Base-by-base conservation (phyloP, 208 protist species). In the Angomonas ambiguus region DNA sequence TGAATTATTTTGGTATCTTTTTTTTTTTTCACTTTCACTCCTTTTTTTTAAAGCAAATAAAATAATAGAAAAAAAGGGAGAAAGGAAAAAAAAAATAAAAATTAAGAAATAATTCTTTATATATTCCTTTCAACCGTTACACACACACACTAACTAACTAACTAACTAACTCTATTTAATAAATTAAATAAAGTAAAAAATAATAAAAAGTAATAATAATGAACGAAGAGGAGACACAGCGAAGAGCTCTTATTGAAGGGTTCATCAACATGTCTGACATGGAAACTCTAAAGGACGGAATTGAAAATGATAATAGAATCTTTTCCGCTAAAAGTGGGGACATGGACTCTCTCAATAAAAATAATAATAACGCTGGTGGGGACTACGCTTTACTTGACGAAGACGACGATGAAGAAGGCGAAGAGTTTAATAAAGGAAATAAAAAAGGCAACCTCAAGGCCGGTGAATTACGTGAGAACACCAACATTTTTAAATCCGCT, bases 401-500 rank as follows among this genome's bases (percentile, higher is more conserved):
- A n/a, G 62, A 58, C 34, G 65, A 65, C 33, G 38, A 41, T n/a
- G 53, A 51, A 45, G 61, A 64, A 13, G 76, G 76, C 24, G 80
- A 77, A 60, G 60, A 79, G 1, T n/a, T n/a, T n/a, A n/a, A n/a
- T n/a, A n/a, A n/a, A n/a, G 76, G 77, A 22, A 66, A 77, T 41
- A 74, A 85, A 45, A 76, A 70, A 16, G 64, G 16, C 8, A 27
- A 59, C 32, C 45, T 41, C 22, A 48, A 0, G 18, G 69, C 58
- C 2, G 76, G 72, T 25, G 72, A 86, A 65, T 51, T 86, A 20
- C 72, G 74, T 49, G 76, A 82, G 64, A 86, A 86, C 76, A 80
- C 80, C 2, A 86, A 82, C 70, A 79, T 86, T 48, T 80, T 63
- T 69, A 86, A 86, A 65, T 80, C 82, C 30, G 82, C 82, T 28